Conservation (phyloP, 1,139 yeast genomes). For the Yamadazyma epiphylla region DNA sequence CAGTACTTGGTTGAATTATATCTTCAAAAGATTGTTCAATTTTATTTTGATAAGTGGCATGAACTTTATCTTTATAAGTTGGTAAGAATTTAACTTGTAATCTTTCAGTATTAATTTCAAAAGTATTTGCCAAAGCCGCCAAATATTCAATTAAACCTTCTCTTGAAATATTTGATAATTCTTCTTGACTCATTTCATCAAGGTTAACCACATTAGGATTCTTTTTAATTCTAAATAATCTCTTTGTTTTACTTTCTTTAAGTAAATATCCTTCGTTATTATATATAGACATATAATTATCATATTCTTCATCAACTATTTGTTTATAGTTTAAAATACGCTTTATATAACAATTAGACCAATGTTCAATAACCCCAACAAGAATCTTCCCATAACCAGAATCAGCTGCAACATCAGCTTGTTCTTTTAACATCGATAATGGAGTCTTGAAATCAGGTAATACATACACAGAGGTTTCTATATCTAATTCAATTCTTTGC, state of each 20-base stretch:
- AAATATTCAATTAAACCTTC: slow-evolving; percentile 82
- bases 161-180: slow-evolving; percentile 53
- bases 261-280: slow-evolving; percentile 37
- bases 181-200: slow-evolving; percentile 43
- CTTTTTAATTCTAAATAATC: slow-evolving; percentile 37
- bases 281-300: slow-evolving; percentile 40
- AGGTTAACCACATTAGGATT: slow-evolving; percentile 22
- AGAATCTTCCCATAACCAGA: slow-evolving; percentile 80
- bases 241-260: slow-evolving; percentile 39
- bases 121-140: slow-evolving; percentile 77
- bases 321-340: slow-evolving; percentile 61
- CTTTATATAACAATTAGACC: slow-evolving; percentile 56
- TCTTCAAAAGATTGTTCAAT: slow-evolving; percentile 58
- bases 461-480: slow-evolving; percentile 71
- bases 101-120: slow-evolving; percentile 82
- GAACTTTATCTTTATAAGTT: slow-evolving; percentile 62
- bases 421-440: slow-evolving; percentile 81
- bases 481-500: slow-evolving; percentile 56
- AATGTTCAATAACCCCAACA: slow-evolving; percentile 77
- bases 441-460: slow-evolving; percentile 46
- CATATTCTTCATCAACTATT: slow-evolving; percentile 56
- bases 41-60: slow-evolving; percentile 54
- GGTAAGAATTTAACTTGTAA: slow-evolving; percentile 72
- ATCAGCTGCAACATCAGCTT: slow-evolving; percentile 88
- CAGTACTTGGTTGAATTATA: slow-evolving; percentile 73